Evolutionary conservation across 805 yeast genomes (phyloP), one percentile per base, ranked within the genome.

Genomic region (Sungouiozyma intestinalis): DNA sequence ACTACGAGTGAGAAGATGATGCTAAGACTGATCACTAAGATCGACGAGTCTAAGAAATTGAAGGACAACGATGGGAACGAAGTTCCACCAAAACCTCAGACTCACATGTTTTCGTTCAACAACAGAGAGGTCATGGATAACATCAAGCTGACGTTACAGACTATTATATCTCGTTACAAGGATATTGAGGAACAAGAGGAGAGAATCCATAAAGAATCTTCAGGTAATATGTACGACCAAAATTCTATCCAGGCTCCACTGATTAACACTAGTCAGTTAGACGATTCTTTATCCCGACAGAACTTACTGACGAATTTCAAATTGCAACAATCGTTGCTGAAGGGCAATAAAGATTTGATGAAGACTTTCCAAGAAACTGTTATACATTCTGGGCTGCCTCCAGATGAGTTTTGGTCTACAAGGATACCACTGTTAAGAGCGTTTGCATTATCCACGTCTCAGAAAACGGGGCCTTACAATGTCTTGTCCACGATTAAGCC

Each of bases 401-500:
- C 94, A 0, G 75, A 74, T 33, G 86, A 87, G 52, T 88, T 88
- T 61, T 88, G 97, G 97, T 70, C 78, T 1, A 80, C 88, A 4
- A 67, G 97, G 48, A 67, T 87, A 9, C 85, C 85, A 52, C 69
- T 82, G 19, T 63, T 92, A 42, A 67, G 97, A 41, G 86, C 96
- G 0, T 85, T 76, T 64, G 96, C 97, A 0, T 72, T 92, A 48
- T 76, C 90, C 7, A 74, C 77, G 15, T 75, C 86, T 16, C 98
- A 92, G 57, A 83, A 84, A 49, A 71, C 81, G 39, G 98, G 98
- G 0, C 92, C 95, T 0, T 92, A 88, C 59, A 92, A 92, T 56
- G 97, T 92, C 0, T 66, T 92, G 41, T 82, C 95, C 36, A 86
- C 97, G 0, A 90, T 92, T 48, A 85, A 84, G 55, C 96, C 97